phyloP scores from a whole-genome alignment of 257 asterid species.

The Primulina eburnea region DNA sequence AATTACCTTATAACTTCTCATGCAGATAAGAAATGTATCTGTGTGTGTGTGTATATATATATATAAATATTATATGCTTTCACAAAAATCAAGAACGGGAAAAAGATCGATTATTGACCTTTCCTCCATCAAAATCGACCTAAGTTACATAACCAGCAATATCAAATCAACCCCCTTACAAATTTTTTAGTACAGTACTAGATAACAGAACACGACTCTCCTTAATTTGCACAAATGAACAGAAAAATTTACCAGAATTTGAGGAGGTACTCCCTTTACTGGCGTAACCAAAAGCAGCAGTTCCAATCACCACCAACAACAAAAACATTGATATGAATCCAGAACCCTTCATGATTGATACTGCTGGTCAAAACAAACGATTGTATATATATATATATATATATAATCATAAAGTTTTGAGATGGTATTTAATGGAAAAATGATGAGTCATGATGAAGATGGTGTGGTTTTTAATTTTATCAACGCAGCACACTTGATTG shows the following conservation, averaged over 20 bases:
- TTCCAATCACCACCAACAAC: conserved; percentile 34
- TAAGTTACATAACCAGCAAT: too few species aligned
- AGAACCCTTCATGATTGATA: conserved; percentile 31
- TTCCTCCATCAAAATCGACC: too few species aligned
- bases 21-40: too few species aligned
- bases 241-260: conserved; percentile 27
- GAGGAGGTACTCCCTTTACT: conserved; percentile 25
- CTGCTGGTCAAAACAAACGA: neutral
- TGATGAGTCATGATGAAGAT: conserved; percentile 29
- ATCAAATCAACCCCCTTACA: too few species aligned
- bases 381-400: too few species aligned
- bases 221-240: neutral
- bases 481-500: conserved; percentile 1
- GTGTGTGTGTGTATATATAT: too few species aligned
- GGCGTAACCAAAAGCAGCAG: conserved; percentile 30
- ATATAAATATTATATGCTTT: too few species aligned
- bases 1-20: too few species aligned
- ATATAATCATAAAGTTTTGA: neutral
- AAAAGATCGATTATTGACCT: too few species aligned
- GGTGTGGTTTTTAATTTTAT: conserved; percentile 30
- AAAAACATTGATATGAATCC: conserved; percentile 34
- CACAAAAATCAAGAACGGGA: too few species aligned
- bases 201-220: too few species aligned
- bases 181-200: too few species aligned
- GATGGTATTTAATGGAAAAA: neutral